phyloP scores from a whole-genome alignment of 2,329 filamentous ascomycete species.

The Fusarium solani-melongenae region DNA sequence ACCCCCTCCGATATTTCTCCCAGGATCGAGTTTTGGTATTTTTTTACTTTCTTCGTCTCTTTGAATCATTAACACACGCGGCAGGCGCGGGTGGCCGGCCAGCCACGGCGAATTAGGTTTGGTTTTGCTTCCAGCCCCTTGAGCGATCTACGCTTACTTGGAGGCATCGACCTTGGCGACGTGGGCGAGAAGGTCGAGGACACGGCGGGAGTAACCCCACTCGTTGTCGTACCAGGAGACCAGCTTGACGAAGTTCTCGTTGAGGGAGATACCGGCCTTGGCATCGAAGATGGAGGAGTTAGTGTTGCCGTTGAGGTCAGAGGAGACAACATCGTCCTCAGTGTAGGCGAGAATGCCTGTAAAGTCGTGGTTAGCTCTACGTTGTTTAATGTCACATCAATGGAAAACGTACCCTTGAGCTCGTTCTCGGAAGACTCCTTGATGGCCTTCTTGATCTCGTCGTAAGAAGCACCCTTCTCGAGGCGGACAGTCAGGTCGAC shows the following conservation, averaged over 20 bases:
- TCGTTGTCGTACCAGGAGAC: constrained; percentile 99
- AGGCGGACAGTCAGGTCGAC: constrained; percentile 95
- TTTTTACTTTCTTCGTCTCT: constrained; percentile 35
- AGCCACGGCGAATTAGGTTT: constrained; percentile 37
- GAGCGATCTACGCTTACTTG: constrained; percentile 55
- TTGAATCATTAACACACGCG: constrained; percentile 42
- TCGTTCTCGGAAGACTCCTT: constrained; percentile 86
- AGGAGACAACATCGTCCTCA: constrained; percentile 96
- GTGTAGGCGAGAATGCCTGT: constrained; percentile 91
- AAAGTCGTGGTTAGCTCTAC: constrained; percentile 20
- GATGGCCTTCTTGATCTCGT: constrained; percentile 92
- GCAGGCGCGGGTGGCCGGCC: constrained; percentile 16
- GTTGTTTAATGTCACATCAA: neutral
- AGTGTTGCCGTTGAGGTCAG: constrained; percentile 91
- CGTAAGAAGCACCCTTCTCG: constrained; percentile 89
- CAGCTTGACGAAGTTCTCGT: constrained; percentile 99
- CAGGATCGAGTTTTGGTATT: constrained; percentile 35
- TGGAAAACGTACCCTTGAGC: constrained; percentile 79
- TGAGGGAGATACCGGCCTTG: constrained; percentile 98
- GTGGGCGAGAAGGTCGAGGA: constrained; percentile 83
- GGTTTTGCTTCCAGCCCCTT: constrained; percentile 37
- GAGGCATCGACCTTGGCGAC: constrained; percentile 79
- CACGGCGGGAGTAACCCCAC: constrained; percentile 99
- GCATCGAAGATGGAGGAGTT: constrained; percentile 99
- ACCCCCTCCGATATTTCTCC: constrained; percentile 40